phyloP scores from a whole-genome alignment of 495 filamentous ascomycete genomes.

The Paragyromitra xinjiangensis region DNA sequence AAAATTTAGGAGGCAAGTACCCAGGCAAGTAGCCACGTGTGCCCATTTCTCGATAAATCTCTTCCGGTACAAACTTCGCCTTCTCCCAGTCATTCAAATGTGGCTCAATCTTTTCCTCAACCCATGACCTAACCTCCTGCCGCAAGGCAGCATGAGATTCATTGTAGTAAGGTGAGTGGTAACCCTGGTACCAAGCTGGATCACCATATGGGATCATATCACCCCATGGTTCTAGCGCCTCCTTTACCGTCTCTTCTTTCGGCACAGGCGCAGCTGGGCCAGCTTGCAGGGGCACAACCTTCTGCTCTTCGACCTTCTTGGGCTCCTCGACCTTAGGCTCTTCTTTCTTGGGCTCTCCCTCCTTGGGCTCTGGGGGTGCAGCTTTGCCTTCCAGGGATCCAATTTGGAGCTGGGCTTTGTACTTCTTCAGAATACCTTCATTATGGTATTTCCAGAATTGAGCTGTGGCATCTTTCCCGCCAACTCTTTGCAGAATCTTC shows the following conservation, averaged over 20 bases:
- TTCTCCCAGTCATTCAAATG: constrained; percentile 97
- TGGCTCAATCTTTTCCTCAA: constrained; percentile 88
- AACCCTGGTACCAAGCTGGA: constrained; percentile 94
- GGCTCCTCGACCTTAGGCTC: constrained; percentile 59
- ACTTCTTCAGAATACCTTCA: constrained; percentile 92
- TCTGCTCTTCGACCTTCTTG: constrained; percentile 39
- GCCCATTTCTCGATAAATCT: constrained; percentile 95
- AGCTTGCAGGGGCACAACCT: constrained; percentile 34
- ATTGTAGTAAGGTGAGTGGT: constrained; percentile 96
- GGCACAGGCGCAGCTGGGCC: constrained; percentile 61
- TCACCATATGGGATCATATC: constrained; percentile 90
- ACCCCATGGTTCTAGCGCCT: constrained; percentile 84
- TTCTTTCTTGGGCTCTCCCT: constrained; percentile 65
- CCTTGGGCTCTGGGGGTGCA: constrained; percentile 63
- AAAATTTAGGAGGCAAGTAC: constrained; percentile 8
- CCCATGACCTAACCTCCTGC: constrained; percentile 88
- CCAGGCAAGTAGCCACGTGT: constrained; percentile 91
- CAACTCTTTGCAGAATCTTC: constrained; percentile 95
- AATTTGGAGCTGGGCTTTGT: constrained; percentile 83
- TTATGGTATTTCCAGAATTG: constrained; percentile 99
- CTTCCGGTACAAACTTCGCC: constrained; percentile 81
- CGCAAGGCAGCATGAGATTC: constrained; percentile 89
- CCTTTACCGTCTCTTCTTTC: constrained; percentile 63
- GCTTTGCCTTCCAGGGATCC: constrained; percentile 89
- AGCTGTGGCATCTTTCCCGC: constrained; percentile 94